Base-by-base conservation (phyloP, 306 rosid species). In the Malus fusca region DNA sequence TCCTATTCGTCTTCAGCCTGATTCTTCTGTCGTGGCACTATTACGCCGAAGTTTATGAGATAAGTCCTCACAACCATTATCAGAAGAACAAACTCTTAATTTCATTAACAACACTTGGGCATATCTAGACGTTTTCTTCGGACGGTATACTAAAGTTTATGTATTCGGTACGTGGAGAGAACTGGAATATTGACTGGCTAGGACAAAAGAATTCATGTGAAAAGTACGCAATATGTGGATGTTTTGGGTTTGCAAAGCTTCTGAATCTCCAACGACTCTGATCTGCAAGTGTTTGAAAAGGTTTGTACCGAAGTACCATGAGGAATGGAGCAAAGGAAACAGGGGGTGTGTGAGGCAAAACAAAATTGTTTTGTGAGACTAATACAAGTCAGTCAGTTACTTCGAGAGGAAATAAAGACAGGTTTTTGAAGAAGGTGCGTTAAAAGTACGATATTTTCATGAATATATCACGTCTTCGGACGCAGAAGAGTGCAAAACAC, bases 261-360 rank as follows among this genome's bases (percentile, higher is more conserved):
- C 71, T 19, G 66, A 25, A 9, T 51, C 78, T 26, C 69, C 37
- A 0, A 68, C 21, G 7, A 61, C 66, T 61, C 9, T 33, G 9
- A 67, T 78, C 17, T 72, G 82, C 62, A 26, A 25, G 71, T 79
- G 74, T 66, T 73, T 73, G 62, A 42, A 66, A 52, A 69, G 78
- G 21, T 79, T 37, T 73, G 61, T 3, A 9, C 82, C 78, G 4
- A 73, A 25, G 55, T 72, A 42, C 9, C 2, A 17, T 2, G 60
- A 21, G 23, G 78, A 80, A 26, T 74, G 79, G 83, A 60, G 22
- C 43, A 33, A 22, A 40, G 65, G 70, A 44, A 73, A 43, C 23
- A 56, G 71, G 30, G 83, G 83, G 21, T 74, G 83, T 19, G 23
- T 4, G 30, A 60, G 83, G 56, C 23, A 42, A 46, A 46, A 33